Conservation (phyloP, 352 stramenopile species). For the Phytophthora nicotianae region DNA sequence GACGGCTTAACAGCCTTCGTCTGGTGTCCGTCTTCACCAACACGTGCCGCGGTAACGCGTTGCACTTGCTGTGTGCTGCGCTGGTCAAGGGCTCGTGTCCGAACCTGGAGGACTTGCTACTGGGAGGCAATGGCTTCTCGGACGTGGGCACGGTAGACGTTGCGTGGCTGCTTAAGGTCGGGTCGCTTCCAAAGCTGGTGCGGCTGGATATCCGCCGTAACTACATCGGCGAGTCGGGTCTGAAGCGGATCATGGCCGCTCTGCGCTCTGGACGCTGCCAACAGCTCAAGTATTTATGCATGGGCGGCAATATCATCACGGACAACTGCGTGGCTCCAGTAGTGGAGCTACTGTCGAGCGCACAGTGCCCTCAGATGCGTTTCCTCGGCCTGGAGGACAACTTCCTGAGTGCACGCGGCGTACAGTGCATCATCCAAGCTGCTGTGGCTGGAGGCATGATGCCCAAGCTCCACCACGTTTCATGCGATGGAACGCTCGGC, state of each 20-base stretch:
- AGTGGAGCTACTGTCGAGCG: slow-evolving; percentile 62
- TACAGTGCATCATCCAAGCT: slow-evolving; percentile 79
- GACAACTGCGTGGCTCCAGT: slow-evolving; percentile 80
- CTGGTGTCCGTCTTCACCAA: slow-evolving; percentile 84
- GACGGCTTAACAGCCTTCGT: slow-evolving; percentile 57
- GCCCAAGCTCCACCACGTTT: slow-evolving; percentile 83
- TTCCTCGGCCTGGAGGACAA: slow-evolving; percentile 85
- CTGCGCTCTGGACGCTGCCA: slow-evolving; percentile 51
- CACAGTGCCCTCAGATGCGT: slow-evolving; percentile 72
- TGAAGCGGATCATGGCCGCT: slow-evolving; percentile 76
- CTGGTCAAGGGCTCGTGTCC: slow-evolving; percentile 71
- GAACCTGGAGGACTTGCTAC: slow-evolving; percentile 63
- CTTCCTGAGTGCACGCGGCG: slow-evolving; percentile 74
- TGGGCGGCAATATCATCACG: slow-evolving; percentile 87
- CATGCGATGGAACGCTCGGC: slow-evolving; percentile 47
- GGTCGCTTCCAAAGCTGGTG: slow-evolving; percentile 66
- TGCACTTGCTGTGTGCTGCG: slow-evolving; percentile 69
- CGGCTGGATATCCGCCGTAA: slow-evolving; percentile 81
- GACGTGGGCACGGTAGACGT: slow-evolving; percentile 79
- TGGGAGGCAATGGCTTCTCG: slow-evolving; percentile 79
- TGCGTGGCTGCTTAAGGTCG: slow-evolving; percentile 68
- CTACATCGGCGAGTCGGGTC: slow-evolving; percentile 78
- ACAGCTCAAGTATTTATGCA: slow-evolving; percentile 84
- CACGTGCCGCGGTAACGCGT: slow-evolving; percentile 71
- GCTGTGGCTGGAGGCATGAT: slow-evolving; percentile 81